Evolutionary conservation across 1,139 yeast species (phyloP), one percentile per base, ranked within the genome.

Genomic region (Lizanozyma gosingica): DNA sequence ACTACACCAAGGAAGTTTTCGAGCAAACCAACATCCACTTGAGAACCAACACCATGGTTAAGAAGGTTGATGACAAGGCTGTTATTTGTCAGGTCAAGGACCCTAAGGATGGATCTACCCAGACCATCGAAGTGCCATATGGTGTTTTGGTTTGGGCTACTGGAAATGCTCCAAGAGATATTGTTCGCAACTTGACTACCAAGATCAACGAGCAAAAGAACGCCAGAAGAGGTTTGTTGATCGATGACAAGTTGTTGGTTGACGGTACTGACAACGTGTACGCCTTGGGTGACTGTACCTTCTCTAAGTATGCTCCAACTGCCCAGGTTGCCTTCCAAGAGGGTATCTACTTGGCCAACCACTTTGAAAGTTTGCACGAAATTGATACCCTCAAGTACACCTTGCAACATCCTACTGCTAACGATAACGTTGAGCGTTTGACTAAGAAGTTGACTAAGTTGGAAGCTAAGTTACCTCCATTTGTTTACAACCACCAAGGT

Each of bases 241-340:
- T 88, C 43, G 83, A 87, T 63, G 95, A 86, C 47, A 80, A 76
- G 60, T 71, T 88, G 52, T 83, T 83, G 57, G 84, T 88, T 39
- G 78, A 85, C 54, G 97, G 97, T 56, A 76, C 92, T 38, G 76
- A 76, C 52, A 86, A 86, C 50, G 80, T 90, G 52, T 90, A 73
- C 65, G 97, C 95, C 38, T 66, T 90, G 47, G 97, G 97, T 58
- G 97, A 90, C 68, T 88, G 97, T 71, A 84, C 96, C 37, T 78
- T 81, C 63, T 84, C 94, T 51, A 88, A 88, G 60, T 80, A 76
- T 50, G 94, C 96, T 39, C 97, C 97, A 50, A 90, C 97, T 43
- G 97, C 96, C 38, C 97, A 90, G 72, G 97, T 88, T 45, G 97
- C 97, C 37, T 82, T 87, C 68, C 97, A 90, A 70, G 92, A 88